Evolutionary conservation across 2,329 filamentous ascomycete species (phyloP), one percentile per base, ranked within the genome.

Genomic region (Myrmaecium sp.): DNA sequence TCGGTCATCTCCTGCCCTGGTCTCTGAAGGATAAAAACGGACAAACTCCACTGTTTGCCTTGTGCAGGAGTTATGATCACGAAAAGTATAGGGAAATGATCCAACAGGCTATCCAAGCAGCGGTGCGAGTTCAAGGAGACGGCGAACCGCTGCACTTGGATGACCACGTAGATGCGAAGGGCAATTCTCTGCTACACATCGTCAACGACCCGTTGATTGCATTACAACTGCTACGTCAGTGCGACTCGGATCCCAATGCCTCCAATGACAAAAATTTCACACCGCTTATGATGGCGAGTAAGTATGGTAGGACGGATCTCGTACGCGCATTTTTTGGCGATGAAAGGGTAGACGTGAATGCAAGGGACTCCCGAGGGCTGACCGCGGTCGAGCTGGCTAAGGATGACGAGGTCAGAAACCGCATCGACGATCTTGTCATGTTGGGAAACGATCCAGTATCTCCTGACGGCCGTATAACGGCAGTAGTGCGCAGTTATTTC

Each of bases 371-470:
- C 10, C 70, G 89, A 32, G 89, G 89, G 0, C 61, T 98, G 39
- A 94, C 86, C 5, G 89, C 89, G 5, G 83, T 95, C 5, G 89
- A 98, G 51, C 64, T 98, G 24, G 89, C 91, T 26, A 98, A 98
- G 48, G 91, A 98, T 42, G 89, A 98, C 46, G 89, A 98, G 39
- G 80, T 98, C 14, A 72, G 89, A 20, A 98, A 95, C 53, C 75
- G 81, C 40, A 94, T 98, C 35, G 89, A 98, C 45, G 89, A 98
- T 47, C 61, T 98, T 35, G 75, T 84, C 2, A 57, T 98, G 6
- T 76, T 98, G 36, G 78, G 79, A 4, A 51, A 45, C 20, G 43
- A 51, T 2, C 63, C 78, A 4, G n/a, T n/a, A n/a, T 74, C 70
- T 7, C 61, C 66, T 6, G 82, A 92, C 38, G 76, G 76, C 4